These are phyloP conservation scores for Pseudogymnoascus sp. DNA, from an alignment of 2,329 filamentous ascomycete genomes.

Conservation along the genomic window DNA sequence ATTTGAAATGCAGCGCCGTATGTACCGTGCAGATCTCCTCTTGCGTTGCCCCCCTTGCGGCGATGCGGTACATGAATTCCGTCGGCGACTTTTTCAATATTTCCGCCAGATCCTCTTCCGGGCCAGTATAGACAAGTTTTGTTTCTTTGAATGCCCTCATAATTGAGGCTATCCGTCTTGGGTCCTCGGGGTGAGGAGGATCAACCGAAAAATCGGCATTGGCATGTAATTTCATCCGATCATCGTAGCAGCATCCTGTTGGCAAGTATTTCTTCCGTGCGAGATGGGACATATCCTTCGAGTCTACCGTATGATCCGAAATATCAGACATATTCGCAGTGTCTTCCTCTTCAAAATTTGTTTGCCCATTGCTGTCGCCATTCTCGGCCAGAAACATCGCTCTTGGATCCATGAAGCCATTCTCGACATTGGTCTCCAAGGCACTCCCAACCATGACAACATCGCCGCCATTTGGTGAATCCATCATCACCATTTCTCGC, in stretches of 20 bases:
- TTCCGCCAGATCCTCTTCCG: slow-evolving; percentile 45
- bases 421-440: background rate
- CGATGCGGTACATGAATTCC: slow-evolving; percentile 67
- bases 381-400: background rate
- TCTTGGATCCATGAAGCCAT: slow-evolving; percentile 2
- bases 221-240: slow-evolving; percentile 90
- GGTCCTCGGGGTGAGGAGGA: slow-evolving; percentile 90
- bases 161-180: slow-evolving; percentile 84
- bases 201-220: slow-evolving; percentile 68
- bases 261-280: slow-evolving; percentile 37
- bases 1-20: slow-evolving; percentile 66
- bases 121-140: slow-evolving; percentile 63
- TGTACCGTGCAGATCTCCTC: slow-evolving; percentile 80
- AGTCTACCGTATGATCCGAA: background rate
- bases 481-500: slow-evolving; percentile 7
- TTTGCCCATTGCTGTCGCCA: background rate
- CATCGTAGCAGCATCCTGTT: slow-evolving; percentile 82
- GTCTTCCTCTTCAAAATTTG: background rate
- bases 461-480: background rate
- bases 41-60: slow-evolving; percentile 66
- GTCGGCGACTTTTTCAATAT: slow-evolving; percentile 49
- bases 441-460: background rate
- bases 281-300: background rate
- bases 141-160: slow-evolving; percentile 80
- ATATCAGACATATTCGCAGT: background rate